Evolutionary conservation across 202 grass and related monocot species (phyloP), one percentile per base, ranked within the genome.

Genomic region (Sporobolus alterniflorus): DNA sequence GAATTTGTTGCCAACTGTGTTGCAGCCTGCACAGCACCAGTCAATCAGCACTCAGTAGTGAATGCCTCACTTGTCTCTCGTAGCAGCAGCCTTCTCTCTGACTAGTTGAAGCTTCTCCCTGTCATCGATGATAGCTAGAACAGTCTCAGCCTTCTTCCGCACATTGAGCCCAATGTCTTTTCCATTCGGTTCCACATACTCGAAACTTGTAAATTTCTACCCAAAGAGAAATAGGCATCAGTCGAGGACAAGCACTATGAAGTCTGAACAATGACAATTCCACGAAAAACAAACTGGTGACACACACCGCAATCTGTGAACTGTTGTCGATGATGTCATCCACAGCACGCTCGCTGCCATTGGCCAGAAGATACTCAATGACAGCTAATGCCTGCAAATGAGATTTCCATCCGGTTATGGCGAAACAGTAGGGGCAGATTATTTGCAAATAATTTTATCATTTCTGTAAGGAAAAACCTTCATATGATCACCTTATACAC

Each of bases 301-400:
- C 22, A 67, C 80, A 82, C 84, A 98, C 95, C 21, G 72, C 89
- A 34, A 98, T 90, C 51, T 90, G 86, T 65, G 86, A 84, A 42
- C 74, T 81, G 25, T 93, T 90, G 40, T 95, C 95, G 26, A 81
- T 73, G 48, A 95, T 88, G 25, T 84, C 92, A 21, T 89, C 86
- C 13, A 88, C 81, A 18, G 64, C 84, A 49, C 86, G 88, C 64
- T 95, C 86, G 24, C 86, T 86, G n/a, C 82, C 95, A 87, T 93
- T 84, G 16, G 90, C 92, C 25, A 98, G 40, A 67, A 98, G 90
- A 48, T 98, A 95, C 66, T 98, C 95, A 29, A 88, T 67, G 64
- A 93, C 87, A 78, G 86, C 56, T 57, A 98, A 74, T 66, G 95
- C 79, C 92, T 98, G 67, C 25, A 90, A 71, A 25, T 67, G 69